These are phyloP conservation scores for Erysimum pusillum DNA, from an alignment of 441 rosid genomes.

Conservation along the genomic window DNA sequence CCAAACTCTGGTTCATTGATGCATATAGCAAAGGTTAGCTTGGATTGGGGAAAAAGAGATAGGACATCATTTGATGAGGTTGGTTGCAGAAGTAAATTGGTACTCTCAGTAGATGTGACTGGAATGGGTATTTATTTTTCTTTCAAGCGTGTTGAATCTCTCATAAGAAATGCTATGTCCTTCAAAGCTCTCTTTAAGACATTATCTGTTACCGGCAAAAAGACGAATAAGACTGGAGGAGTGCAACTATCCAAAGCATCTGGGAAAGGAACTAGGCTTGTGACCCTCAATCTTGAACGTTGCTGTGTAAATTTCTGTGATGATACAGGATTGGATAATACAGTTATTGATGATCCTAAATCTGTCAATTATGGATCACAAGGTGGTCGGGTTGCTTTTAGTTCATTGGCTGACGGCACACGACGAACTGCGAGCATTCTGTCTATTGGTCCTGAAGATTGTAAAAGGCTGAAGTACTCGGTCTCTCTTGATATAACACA, in stretches of 20 bases:
- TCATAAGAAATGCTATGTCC: conserved; percentile 78
- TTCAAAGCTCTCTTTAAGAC: conserved; percentile 77
- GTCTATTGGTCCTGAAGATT: conserved; percentile 67
- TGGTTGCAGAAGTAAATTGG: conserved; percentile 70
- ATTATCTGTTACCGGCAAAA: conserved; percentile 68
- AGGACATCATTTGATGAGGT: conserved; percentile 71
- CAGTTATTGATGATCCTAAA: conserved; percentile 87
- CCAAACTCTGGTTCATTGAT: conserved; percentile 91
- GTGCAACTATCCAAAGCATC: conserved; percentile 69
- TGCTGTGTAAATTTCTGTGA: conserved; percentile 83
- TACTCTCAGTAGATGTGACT: conserved; percentile 88
- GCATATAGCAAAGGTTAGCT: conserved; percentile 90
- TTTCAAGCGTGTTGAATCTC: conserved; percentile 82
- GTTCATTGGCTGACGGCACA: conserved; percentile 79
- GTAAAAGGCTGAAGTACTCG: conserved; percentile 76
- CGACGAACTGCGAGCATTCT: conserved; percentile 79
- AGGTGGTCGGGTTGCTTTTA: conserved; percentile 83
- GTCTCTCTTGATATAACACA: conserved; percentile 84
- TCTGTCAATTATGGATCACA: conserved; percentile 99
- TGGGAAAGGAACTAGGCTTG: conserved; percentile 85
- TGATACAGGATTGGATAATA: conserved; percentile 75
- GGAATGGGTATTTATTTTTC: conserved; percentile 83
- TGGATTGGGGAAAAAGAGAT: conserved; percentile 95
- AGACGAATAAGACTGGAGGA: conserved; percentile 58
- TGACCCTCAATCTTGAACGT: conserved; percentile 83